A percentile compares a stretch with the other conserved stretches of the same genome.
Conservation (phyloP, 140 eudicot species). For the Ambrosia hybrid region DNA sequence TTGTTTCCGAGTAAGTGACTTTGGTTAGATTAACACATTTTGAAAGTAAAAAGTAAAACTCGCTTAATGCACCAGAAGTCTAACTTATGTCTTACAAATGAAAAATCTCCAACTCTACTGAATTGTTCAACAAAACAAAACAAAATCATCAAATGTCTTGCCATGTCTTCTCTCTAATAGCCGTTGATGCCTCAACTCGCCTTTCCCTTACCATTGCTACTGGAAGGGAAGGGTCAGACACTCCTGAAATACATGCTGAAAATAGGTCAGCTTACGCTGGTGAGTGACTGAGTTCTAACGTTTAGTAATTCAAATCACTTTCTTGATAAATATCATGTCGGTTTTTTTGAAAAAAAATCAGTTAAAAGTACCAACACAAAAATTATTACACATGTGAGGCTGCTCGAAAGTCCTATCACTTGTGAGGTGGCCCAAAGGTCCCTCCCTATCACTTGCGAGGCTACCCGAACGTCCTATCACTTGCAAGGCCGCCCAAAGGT, state of each 20-base stretch:
- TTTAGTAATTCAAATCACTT: neutral
- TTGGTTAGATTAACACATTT: neutral
- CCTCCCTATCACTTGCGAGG: neutral
- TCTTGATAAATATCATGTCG: neutral
- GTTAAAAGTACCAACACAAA: neutral
- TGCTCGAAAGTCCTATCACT: neutral
- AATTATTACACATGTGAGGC: neutral
- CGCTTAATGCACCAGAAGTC: neutral
- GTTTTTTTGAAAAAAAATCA: no score
- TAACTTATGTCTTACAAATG: neutral
- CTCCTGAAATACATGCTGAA: neutral
- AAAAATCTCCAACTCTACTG: neutral
- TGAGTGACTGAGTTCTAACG: neutral
- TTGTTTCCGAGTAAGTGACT: neutral
- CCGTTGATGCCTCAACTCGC: neutral
- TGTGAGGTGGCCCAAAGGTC: no score
- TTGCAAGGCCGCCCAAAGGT: no score
- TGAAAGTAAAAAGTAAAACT: neutral
- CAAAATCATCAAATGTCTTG: neutral
- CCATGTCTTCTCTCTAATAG: neutral
- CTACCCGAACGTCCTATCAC: neutral
- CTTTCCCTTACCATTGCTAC: neutral
- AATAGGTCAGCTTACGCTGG: neutral
- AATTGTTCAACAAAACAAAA: neutral
- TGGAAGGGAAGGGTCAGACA: neutral